phyloP scores from a whole-genome alignment of 768 basidiomycete species.

The Tylopilus cervinicoccineus region DNA sequence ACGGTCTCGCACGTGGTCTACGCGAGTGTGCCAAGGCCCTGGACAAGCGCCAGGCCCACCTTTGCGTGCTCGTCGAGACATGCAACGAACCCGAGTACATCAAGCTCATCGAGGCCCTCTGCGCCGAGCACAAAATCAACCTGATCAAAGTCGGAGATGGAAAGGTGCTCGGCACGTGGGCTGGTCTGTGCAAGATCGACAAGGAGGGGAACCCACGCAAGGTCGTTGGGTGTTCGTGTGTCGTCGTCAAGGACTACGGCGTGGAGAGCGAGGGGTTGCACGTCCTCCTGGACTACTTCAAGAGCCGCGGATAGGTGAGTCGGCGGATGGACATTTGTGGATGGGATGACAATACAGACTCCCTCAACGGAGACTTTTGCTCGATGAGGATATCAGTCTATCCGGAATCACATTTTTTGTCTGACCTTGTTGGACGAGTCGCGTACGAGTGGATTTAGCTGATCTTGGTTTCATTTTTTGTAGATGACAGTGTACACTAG shows the following conservation, averaged over 20 bases:
- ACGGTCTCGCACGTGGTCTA: slow-evolving; percentile 96
- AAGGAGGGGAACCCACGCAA: slow-evolving; percentile 98
- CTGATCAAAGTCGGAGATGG: slow-evolving; percentile 98
- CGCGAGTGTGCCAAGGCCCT: slow-evolving; percentile 97
- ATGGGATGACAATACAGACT: slow-evolving; percentile 85
- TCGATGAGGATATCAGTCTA: slow-evolving; percentile 53
- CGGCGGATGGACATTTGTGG: neutral
- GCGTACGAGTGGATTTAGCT: slow-evolving; percentile 5
- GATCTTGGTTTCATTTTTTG: slow-evolving; percentile 1
- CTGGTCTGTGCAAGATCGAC: slow-evolving; percentile 99
- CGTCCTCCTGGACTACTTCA: slow-evolving; percentile 95
- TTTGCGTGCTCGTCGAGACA: slow-evolving; percentile 98
- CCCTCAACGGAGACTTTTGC: slow-evolving; percentile 80
- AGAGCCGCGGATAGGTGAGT: slow-evolving; percentile 67
- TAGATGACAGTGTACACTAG: slow-evolving; percentile 6
- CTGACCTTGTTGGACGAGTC: slow-evolving; percentile 46
- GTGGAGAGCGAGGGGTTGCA: slow-evolving; percentile 92
- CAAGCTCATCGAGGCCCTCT: slow-evolving; percentile 99
- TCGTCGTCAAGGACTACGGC: slow-evolving; percentile 98
- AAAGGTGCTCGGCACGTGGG: slow-evolving; percentile 98
- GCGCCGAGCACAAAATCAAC: slow-evolving; percentile 99
- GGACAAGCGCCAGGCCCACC: slow-evolving; percentile 97
- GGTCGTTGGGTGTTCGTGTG: slow-evolving; percentile 88
- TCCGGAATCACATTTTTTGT: slow-evolving; percentile 37
- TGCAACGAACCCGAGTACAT: slow-evolving; percentile 99